phyloP scores from a whole-genome alignment of 441 rosid species.

The Melianthus villosus region DNA sequence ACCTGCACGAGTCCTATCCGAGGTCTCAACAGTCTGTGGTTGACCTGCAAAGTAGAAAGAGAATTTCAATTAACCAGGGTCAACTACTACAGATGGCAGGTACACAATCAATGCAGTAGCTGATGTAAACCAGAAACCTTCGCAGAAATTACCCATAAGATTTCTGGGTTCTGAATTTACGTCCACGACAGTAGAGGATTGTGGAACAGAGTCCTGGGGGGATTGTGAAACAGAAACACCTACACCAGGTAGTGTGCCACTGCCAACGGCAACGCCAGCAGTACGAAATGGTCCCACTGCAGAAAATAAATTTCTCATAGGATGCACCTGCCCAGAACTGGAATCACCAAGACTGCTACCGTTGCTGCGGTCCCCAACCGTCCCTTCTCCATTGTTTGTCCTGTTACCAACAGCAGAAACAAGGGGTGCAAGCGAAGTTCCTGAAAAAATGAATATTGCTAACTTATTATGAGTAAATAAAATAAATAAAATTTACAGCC shows the following conservation, averaged over 20 bases:
- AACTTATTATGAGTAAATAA: too few relatives aligned
- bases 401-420: constrained; percentile 42
- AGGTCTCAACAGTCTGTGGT: too few relatives aligned
- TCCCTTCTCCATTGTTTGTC: constrained; percentile 28
- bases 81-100: too few relatives aligned
- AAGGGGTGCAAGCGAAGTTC: constrained; percentile 40
- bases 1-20: too few relatives aligned
- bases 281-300: constrained; percentile 32
- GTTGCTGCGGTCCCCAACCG: constrained; percentile 30
- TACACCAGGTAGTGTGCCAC: constrained; percentile 24
- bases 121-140: constrained; percentile 28
- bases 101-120: constrained; percentile 23
- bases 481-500: too few relatives aligned
- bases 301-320: constrained; percentile 34
- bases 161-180: constrained; percentile 34
- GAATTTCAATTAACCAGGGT: too few relatives aligned
- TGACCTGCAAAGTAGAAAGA: too few relatives aligned
- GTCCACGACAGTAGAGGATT: constrained; percentile 24
- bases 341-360: constrained; percentile 21
- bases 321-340: constrained; percentile 21
- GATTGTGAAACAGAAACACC: constrained; percentile 24
- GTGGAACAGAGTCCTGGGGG: constrained; percentile 16
- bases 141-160: constrained; percentile 26
- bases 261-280: constrained; percentile 18
- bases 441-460: too few relatives aligned